A percentile compares a stretch with the other conserved stretches of the same genome.
These are phyloP conservation scores for Diphasiastrum complanatum DNA, from an alignment of 83 land plant species.

Conservation along the genomic window DNA sequence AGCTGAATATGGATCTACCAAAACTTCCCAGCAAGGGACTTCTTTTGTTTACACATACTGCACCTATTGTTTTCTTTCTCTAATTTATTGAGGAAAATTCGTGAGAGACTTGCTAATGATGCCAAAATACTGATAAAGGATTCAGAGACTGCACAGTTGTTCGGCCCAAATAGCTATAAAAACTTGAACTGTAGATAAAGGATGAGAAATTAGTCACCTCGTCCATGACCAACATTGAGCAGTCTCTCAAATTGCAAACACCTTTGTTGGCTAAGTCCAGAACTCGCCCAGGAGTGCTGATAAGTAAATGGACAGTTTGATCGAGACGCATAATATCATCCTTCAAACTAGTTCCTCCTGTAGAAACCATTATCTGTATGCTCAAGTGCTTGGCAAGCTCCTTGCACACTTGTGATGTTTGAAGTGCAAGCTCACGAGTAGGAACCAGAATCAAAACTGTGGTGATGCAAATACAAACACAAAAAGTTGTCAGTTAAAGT, in stretches of 20 bases:
- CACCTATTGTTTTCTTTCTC: no score
- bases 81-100: no score
- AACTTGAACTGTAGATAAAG: no score
- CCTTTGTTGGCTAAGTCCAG: slow-evolving; percentile 85
- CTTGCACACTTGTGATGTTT: slow-evolving; percentile 79
- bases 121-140: no score
- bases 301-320: slow-evolving; percentile 90
- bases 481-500: not conserved
- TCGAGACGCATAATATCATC: slow-evolving; percentile 96
- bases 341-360: slow-evolving; percentile 91
- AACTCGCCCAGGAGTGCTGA: slow-evolving; percentile 92
- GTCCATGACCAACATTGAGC: slow-evolving; percentile 90
- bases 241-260: slow-evolving; percentile 69
- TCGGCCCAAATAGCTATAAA: no score
- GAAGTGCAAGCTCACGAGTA: slow-evolving; percentile 50
- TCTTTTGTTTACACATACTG: no score
- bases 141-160: no score
- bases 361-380: slow-evolving; percentile 88
- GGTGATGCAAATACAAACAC: not conserved
- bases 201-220: slow-evolving; percentile 49
- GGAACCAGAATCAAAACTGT: slow-evolving; percentile 72
- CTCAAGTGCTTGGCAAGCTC: slow-evolving; percentile 91
- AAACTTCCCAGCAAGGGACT: no score
- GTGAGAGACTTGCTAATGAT: no score
- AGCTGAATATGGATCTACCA: no score